Conservation (phyloP, 495 filamentous ascomycete genomes). For the Talaromyces borbonicus region DNA sequence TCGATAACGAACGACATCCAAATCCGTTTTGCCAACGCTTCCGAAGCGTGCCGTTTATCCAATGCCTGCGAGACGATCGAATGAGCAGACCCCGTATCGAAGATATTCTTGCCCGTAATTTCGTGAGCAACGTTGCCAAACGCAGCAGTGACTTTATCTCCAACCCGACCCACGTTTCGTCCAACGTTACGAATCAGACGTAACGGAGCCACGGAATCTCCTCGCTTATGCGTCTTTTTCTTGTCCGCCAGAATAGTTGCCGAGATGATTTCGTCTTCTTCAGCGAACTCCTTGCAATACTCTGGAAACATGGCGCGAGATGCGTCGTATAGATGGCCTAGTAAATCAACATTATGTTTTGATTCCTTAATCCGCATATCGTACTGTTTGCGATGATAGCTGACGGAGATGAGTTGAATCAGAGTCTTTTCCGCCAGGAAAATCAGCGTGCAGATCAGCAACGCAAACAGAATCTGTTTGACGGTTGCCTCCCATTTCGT, state of each 20-base stretch:
- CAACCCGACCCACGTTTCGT: constrained; percentile 66
- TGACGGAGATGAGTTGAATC: constrained; percentile 87
- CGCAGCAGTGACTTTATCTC: constrained; percentile 81
- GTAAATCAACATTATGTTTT: constrained; percentile 70
- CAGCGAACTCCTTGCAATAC: constrained; percentile 80
- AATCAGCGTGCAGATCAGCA: constrained; percentile 67
- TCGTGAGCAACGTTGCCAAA: constrained; percentile 94
- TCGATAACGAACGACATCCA: constrained; percentile 99
- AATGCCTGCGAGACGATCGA: constrained; percentile 82
- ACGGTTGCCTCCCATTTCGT: constrained; percentile 51
- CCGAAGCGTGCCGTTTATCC: constrained; percentile 69
- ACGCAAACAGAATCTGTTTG: constrained; percentile 62
- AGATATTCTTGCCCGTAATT: constrained; percentile 87
- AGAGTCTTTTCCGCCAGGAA: constrained; percentile 72
- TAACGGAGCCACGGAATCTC: constrained; percentile 62
- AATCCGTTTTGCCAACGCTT: constrained; percentile 80
- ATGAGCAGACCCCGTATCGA: constrained; percentile 82
- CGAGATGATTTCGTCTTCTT: constrained; percentile 85
- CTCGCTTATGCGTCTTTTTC: constrained; percentile 34
- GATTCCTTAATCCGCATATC: constrained; percentile 76
- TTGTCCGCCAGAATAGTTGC: constrained; percentile 52
- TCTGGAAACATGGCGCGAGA: constrained; percentile 79
- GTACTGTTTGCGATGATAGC: constrained; percentile 92
- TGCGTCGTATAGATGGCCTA: constrained; percentile 81
- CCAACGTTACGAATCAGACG: constrained; percentile 54